Base-by-base conservation (phyloP, 805 yeast genomes). In the Diddensiella transvaalensis region DNA sequence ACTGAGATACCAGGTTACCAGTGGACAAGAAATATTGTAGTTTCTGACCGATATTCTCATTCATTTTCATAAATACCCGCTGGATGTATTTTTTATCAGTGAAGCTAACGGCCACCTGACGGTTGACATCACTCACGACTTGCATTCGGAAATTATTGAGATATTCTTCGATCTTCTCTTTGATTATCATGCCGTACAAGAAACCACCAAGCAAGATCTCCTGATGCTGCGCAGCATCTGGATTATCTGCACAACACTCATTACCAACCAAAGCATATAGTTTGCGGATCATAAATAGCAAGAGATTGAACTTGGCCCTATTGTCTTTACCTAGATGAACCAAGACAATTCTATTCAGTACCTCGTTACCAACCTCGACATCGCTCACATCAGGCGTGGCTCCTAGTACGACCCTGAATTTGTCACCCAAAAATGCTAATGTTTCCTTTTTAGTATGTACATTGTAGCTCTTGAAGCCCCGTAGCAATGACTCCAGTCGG, bases 221-320 rank as follows among this genome's bases (percentile, higher is more conserved):
- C 71, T 93, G 99, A 75, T 93, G 97, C 75, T 93, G 99, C 6
- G 96, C 87, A 43, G 98, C 95, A 82, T 93, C 99, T 65, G 99
- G 99, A 71, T 93, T 93, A 68, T 93, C 99, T 15, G 96, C 91
- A 46, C 90, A 74, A 68, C 97, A 91, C 65, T 91, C 96, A 52
- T 97, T 97, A 32, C 96, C 96, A 40, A 91, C 98, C 55, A 93
- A 76, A 0, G 98, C 78, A 67, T 93, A 93, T 52, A 93, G 77
- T 70, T 93, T 93, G 75, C 98, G 81, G 61, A 93, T 83, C 98
- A 93, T 93, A 71, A 90, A 93, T 52, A 90, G 69, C 52, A 93
- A 71, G 83, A 90, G 74, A 62, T 88, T 77, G 68, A 87, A 89
- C 71, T 93, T 93, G 67, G 89, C 96, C 45, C 68, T 72, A 61